phyloP scores from a whole-genome alignment of 768 basidiomycete genomes.

The Serendipita sp. region DNA sequence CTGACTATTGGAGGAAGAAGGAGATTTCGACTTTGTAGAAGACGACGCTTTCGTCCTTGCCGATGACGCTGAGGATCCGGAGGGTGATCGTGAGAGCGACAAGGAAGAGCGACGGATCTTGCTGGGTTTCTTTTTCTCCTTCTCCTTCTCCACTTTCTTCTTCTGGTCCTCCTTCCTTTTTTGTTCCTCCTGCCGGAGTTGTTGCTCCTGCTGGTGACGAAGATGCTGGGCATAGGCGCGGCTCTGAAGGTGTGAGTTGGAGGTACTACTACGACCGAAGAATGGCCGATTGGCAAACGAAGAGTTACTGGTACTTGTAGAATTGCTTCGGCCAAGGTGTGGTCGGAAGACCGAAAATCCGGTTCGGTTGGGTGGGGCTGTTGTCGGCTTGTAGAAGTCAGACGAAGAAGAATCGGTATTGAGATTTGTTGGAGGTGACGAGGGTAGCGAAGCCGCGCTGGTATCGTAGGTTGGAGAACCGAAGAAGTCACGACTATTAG shows the following conservation, averaged over 20 bases:
- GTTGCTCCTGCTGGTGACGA: slow-evolving; percentile 2
- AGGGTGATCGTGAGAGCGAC: neutral
- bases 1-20: neutral
- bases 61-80: neutral
- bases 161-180: neutral
- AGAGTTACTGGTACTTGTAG: neutral
- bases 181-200: neutral
- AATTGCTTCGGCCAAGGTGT: neutral
- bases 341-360: neutral
- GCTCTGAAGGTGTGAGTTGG: slow-evolving; percentile 1
- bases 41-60: neutral
- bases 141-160: neutral
- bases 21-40: neutral
- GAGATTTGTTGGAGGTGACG: neutral
- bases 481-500: slow-evolving; percentile 1
- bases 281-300: neutral
- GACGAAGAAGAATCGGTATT: neutral
- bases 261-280: neutral
- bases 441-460: neutral
- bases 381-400: neutral
- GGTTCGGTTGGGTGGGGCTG: neutral
- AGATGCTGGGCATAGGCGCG: neutral
- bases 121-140: neutral
- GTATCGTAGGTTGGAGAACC: neutral
- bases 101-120: neutral